These are phyloP conservation scores for Prunus kanzakura DNA, from an alignment of 306 rosid species.

Conservation along the genomic window DNA sequence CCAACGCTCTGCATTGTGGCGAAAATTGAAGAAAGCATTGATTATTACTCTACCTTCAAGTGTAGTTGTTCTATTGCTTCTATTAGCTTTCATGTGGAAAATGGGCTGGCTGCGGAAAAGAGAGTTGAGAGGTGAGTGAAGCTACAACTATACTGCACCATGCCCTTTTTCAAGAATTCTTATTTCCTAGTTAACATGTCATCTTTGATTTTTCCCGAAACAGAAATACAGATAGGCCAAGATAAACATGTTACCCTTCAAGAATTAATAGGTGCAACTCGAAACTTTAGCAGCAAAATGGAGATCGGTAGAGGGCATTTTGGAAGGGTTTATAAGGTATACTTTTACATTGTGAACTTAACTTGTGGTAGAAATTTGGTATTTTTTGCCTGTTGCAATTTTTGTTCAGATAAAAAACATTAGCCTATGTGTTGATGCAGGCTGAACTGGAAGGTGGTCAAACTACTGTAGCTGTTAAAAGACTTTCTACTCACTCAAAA, in stretches of 20 bases:
- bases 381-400: too few relatives aligned
- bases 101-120: not conserved
- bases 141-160: too few relatives aligned
- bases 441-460: too few relatives aligned
- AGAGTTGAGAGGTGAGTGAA: not conserved
- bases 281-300: not conserved
- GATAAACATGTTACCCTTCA: not conserved
- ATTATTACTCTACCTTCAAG: not conserved
- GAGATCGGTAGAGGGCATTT: not conserved
- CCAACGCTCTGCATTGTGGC: too few relatives aligned
- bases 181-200: too few relatives aligned
- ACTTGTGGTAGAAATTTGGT: too few relatives aligned
- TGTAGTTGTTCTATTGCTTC: not conserved
- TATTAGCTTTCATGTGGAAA: constrained; percentile 11
- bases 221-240: constrained; percentile 1
- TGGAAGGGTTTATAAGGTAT: constrained; percentile 4
- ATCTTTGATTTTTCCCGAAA: not conserved
- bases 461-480: too few relatives aligned
- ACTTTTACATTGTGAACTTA: too few relatives aligned
- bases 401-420: too few relatives aligned
- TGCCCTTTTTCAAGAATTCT: too few relatives aligned
- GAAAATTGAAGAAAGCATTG: not conserved
- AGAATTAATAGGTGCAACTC: constrained; percentile 4
- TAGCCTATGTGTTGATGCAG: too few relatives aligned
- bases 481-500: too few relatives aligned